These are phyloP conservation scores for Termitomyces sp. DNA, from an alignment of 768 basidiomycete species.

Conservation along the genomic window DNA sequence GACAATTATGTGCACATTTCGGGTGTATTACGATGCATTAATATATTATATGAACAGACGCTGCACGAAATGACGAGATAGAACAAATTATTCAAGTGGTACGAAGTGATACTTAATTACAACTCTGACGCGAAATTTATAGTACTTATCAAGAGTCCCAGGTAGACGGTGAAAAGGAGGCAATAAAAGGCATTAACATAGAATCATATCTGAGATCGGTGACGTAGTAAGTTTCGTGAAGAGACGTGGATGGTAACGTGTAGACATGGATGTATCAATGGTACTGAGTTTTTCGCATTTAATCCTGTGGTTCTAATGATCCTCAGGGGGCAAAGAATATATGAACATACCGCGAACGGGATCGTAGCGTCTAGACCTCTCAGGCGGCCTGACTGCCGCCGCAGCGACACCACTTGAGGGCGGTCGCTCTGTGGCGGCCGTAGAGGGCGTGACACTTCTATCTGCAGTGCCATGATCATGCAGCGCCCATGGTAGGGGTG, in stretches of 20 bases:
- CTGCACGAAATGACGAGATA: background rate
- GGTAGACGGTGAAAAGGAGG: background rate
- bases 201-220: constrained; percentile 6
- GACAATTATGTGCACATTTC: background rate
- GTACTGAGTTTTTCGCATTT: constrained; percentile 7
- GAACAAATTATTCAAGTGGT: background rate
- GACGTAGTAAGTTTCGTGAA: constrained; percentile 12
- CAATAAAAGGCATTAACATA: constrained; percentile 6
- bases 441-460: constrained; percentile 22
- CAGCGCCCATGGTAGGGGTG: constrained; percentile 30
- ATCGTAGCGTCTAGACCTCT: constrained; percentile 43
- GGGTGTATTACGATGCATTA: background rate
- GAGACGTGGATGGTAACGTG: constrained; percentile 9
- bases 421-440: constrained; percentile 4
- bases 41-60: background rate
- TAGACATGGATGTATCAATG: background rate
- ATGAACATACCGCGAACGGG: constrained; percentile 42
- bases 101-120: constrained; percentile 1
- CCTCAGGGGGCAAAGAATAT: constrained; percentile 20
- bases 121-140: background rate
- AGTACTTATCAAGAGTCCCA: constrained; percentile 3
- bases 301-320: constrained; percentile 14
- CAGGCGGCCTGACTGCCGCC: constrained; percentile 16
- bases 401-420: background rate
- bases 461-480: constrained; percentile 23